phyloP scores from a whole-genome alignment of 2,329 filamentous ascomycete species.

The Penicillium olsonii region DNA sequence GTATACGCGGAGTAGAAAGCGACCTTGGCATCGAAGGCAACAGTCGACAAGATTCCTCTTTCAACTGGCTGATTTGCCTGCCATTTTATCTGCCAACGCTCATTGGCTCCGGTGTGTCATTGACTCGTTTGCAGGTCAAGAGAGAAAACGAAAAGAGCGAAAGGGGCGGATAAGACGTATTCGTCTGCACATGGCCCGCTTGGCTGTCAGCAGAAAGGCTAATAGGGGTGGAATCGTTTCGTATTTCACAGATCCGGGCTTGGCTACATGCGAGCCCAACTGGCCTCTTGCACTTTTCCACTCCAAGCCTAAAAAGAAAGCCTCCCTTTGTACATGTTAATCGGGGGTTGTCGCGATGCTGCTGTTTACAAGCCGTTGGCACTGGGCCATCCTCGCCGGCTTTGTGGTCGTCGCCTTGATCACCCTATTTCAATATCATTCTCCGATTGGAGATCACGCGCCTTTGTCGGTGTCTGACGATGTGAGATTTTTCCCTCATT shows the following conservation, averaged over 20 bases:
- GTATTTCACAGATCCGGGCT: background rate
- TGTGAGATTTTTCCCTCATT: background rate
- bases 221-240: background rate
- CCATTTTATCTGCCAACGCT: background rate
- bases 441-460: background rate
- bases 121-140: background rate
- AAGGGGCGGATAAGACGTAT: background rate
- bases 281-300: background rate
- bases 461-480: conserved; percentile 3
- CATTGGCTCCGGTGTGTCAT: background rate
- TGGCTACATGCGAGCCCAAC: background rate
- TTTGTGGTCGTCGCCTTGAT: conserved; percentile 11
- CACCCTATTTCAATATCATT: conserved; percentile 6
- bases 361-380: conserved; percentile 9
- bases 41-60: background rate
- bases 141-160: background rate
- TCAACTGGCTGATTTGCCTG: background rate
- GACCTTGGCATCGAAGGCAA: background rate
- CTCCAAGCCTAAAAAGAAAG: background rate
- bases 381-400: conserved; percentile 12
- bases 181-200: background rate
- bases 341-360: background rate
- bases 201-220: background rate
- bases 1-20: background rate
- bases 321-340: background rate